Evolutionary conservation across 768 basidiomycete genomes (phyloP), one percentile per base, ranked within the genome.

Genomic region (Cytidiella melzeri): DNA sequence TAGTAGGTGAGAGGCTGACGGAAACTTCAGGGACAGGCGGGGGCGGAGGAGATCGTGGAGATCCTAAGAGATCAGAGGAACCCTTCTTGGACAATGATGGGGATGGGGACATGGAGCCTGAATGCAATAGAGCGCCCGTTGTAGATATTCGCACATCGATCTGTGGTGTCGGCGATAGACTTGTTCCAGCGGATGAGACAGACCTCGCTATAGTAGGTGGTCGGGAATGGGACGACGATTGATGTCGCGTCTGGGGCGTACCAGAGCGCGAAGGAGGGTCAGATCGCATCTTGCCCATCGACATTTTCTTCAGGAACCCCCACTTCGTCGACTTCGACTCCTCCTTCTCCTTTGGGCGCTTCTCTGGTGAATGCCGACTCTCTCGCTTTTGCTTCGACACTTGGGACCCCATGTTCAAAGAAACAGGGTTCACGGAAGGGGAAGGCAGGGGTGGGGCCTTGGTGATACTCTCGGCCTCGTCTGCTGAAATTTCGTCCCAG

Each of bases 251-350:
- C 60, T 64, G 56, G 56, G 65, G 57, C 67, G 68, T 36, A 66
- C 69, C 55, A 9, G 69, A 64, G 24, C 75, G 68, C 3, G 51
- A 24, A 2, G 81, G 74, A 13, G 75, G 66, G 41, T 90, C 88
- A n/a, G 69, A 55, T 58, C 81, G 81, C 71, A 95, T 85, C 66
- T 87, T 91, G 12, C 92, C 86, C 91, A 94, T 95, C 5, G 92
- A 95, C 92, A 97, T 96, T 71, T 97, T 97, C 71, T 93, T 92
- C 51, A 97, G 71, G 71, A 97, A 95, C 3, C 93, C 92, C 93
- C 94, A 95, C 48, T 89, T 83, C 46, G 83, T 82, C 34, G 71
- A 70, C 64, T 87, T 85, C 57, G 84, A 80, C 57, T 79, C 79
- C 42, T 69, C 68, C 43, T 68, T 63, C 47, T 52, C 56, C 47